Evolutionary conservation across 139 green algal genomes (phyloP), one percentile per base, ranked within the genome.

Genomic region (Coccomyxa sp.): DNA sequence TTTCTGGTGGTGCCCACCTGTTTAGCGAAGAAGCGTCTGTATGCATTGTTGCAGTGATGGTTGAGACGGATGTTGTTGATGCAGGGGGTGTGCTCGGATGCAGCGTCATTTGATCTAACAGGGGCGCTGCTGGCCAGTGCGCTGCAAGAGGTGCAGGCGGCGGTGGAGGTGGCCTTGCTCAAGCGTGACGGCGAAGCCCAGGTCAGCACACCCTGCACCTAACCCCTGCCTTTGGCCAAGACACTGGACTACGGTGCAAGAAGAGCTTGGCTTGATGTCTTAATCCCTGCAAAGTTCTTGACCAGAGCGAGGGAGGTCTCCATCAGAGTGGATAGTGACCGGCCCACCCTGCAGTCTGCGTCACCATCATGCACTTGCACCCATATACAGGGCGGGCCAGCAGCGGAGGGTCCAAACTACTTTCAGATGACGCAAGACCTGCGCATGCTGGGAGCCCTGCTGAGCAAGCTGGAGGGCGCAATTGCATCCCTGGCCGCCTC

Each of bases 61-160:
- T 51, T 51, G 38, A 51, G 38, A 3, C 38, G 38, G 38, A 51
- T 51, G 38, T 71, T 83, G 63, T n/a, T 71, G 3, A 4, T 80
- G 80, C 87, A 97, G 91, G 67, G 85, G 32, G 92, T 96, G 16
- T 98, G 95, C 85, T 90, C 91, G 21, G 93, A 97, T 81, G 89
- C 94, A 0, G 92, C 90, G n/a, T 96, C 91, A 7, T 96, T 98
- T 85, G 94, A 98, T 82, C 85, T 98, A 51, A 89, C 92, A 0
- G 87, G 90, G 0, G 83, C 86, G 23, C 76, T 90, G 28, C 86
- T 97, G 27, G 88, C 90, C 10, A 85, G 82, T 13, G 86, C 86
- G 25, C 93, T 97, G 16, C 76, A 88, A 25, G 92, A 96, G 79
- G 82, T 90, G 60, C 84, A 88, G 28, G 79, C 66, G 9, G 92